phyloP scores from a whole-genome alignment of 805 yeast genomes.

The Saturnispora sanitii region DNA sequence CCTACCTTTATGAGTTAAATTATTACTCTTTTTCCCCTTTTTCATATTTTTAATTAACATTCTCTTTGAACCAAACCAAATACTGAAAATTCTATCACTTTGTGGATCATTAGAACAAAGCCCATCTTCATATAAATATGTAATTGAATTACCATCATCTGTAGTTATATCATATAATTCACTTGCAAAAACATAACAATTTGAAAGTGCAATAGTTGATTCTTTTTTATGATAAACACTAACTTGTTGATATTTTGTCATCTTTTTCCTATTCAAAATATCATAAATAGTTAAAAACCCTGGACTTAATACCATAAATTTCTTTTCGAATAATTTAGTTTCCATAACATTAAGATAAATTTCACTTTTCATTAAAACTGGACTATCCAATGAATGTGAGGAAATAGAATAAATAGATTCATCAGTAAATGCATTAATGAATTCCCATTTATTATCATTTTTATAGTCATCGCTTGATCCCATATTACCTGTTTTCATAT shows the following conservation, averaged over 20 bases:
- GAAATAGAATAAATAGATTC: conserved; percentile 45
- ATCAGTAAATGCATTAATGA: conserved; percentile 43
- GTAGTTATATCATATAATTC: conserved; percentile 32
- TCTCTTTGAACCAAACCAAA: conserved; percentile 72
- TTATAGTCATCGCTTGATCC: conserved; percentile 28
- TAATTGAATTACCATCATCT: conserved; percentile 48
- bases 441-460: conserved; percentile 38
- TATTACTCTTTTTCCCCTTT: background rate
- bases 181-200: conserved; percentile 58
- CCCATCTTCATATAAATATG: conserved; percentile 72
- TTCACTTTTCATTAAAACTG: conserved; percentile 54
- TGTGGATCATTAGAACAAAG: conserved; percentile 79
- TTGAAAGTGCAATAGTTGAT: conserved; percentile 50
- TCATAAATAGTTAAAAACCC: conserved; percentile 55
- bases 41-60: conserved; percentile 26
- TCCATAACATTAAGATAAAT: conserved; percentile 62
- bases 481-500: conserved; percentile 35
- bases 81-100: conserved; percentile 61
- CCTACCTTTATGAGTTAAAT: background rate
- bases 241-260: conserved; percentile 35
- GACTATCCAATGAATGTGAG: conserved; percentile 46
- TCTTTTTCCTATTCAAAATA: conserved; percentile 36
- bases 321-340: conserved; percentile 54
- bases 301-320: conserved; percentile 57
- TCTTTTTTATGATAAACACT: conserved; percentile 41